Evolutionary conservation across 2,329 filamentous ascomycete species (phyloP).

Genomic region (Aspergillus neotritici): DNA sequence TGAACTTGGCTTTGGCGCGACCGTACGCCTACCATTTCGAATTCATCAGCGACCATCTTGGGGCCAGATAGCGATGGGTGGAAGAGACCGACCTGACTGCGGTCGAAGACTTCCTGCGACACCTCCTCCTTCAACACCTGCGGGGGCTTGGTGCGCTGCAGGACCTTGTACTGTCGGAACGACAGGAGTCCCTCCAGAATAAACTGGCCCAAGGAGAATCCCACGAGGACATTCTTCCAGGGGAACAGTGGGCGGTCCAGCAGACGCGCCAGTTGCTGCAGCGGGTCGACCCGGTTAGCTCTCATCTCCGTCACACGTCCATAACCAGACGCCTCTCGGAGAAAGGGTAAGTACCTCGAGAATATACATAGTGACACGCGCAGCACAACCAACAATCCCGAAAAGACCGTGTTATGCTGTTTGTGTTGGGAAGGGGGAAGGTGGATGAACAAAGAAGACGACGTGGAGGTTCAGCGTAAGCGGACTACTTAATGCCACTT

Average conservation of each 20-base stretch:
- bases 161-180: conserved; percentile 79
- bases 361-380: conserved; percentile 28
- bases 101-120: conserved; percentile 84
- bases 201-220: conserved; percentile 89
- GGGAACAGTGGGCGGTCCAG: conserved; percentile 91
- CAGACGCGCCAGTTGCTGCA: conserved; percentile 66
- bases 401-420: conserved; percentile 11
- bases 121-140: conserved; percentile 86
- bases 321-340: neutral
- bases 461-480: neutral
- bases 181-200: conserved; percentile 85
- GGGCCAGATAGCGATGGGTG: neutral
- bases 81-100: conserved; percentile 61
- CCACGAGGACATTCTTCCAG: conserved; percentile 94
- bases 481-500: neutral
- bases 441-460: neutral
- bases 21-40: conserved; percentile 66
- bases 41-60: neutral
- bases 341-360: conserved; percentile 24
- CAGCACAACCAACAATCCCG: conserved; percentile 14
- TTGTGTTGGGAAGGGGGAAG: conserved; percentile 10
- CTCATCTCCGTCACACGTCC: neutral
- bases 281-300: conserved; percentile 11
- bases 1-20: conserved; percentile 88
- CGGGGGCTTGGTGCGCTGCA: conserved; percentile 73